Conservation (phyloP, 2,329 filamentous ascomycete genomes). For the Fusarium acutatum region DNA sequence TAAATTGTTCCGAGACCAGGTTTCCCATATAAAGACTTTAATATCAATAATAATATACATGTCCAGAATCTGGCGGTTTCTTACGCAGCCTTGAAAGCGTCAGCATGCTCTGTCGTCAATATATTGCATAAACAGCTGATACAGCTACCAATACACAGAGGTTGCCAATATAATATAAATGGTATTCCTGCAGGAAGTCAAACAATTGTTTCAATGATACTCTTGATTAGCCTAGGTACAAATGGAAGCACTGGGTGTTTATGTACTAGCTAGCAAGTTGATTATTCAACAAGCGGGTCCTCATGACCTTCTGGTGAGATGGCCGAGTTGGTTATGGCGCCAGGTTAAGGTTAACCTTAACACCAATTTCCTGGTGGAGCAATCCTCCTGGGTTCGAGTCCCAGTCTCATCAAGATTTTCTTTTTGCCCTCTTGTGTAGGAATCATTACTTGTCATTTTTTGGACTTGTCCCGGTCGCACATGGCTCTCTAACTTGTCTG, state of each 20-base stretch:
- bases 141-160: background rate
- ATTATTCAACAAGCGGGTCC: background rate
- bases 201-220: background rate
- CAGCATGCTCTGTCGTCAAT: background rate
- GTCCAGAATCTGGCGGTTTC: background rate
- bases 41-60: background rate
- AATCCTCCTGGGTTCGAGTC: slow-evolving; percentile 42
- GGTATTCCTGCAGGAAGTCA: background rate
- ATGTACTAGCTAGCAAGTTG: background rate
- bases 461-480: background rate
- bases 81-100: background rate
- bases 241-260: background rate
- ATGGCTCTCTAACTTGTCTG: background rate
- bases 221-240: background rate
- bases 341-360: slow-evolving; percentile 36
- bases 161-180: background rate
- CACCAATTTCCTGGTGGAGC: slow-evolving; percentile 39
- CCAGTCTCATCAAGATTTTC: slow-evolving; percentile 33
- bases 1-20: background rate
- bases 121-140: background rate
- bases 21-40: no score
- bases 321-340: slow-evolving; percentile 39
- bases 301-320: slow-evolving; percentile 26
- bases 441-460: background rate
- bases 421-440: background rate